phyloP scores from a whole-genome alignment of 306 rosid genomes.

The Quercus aquifolioides region DNA sequence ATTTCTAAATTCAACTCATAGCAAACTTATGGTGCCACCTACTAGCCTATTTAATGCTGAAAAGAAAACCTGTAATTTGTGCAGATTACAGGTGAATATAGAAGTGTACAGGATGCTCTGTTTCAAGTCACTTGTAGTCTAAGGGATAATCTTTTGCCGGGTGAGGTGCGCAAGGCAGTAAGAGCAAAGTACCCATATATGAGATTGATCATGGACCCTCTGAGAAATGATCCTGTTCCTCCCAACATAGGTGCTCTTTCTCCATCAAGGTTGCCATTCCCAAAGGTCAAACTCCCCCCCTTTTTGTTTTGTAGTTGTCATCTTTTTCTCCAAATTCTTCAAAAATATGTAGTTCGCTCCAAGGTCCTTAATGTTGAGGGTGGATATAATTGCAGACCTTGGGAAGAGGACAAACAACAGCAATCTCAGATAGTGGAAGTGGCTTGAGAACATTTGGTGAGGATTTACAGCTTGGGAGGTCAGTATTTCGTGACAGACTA shows the following conservation, averaged over 20 bases:
- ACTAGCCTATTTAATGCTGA: conserved; percentile 17
- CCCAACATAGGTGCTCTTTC: conserved; percentile 23
- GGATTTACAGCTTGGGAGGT: conserved; percentile 40
- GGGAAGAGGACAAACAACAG: conserved; percentile 16
- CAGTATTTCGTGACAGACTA: conserved; percentile 18
- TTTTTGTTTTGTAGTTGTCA: background rate
- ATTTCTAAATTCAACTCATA: background rate
- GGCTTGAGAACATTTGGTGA: conserved; percentile 15
- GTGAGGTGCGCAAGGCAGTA: conserved; percentile 24
- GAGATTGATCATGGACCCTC: conserved; percentile 22
- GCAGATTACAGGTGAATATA: conserved; percentile 57
- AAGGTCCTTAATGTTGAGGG: conserved; percentile 9
- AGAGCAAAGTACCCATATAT: conserved; percentile 13
- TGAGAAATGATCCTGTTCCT: conserved; percentile 21
- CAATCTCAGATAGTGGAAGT: conserved; percentile 20
- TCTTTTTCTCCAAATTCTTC: conserved; percentile 14
- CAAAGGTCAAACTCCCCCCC: conserved; percentile 30
- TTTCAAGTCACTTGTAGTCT: conserved; percentile 40
- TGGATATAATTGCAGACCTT: conserved; percentile 41
- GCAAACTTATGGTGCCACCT: conserved; percentile 13
- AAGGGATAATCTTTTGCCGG: conserved; percentile 36
- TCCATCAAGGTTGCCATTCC: conserved; percentile 20
- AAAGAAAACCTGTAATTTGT: conserved; percentile 16
- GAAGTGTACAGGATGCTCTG: conserved; percentile 50
- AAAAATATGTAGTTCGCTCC: background rate